phyloP scores from a whole-genome alignment of 768 basidiomycete species.

The Rhizopogon vinicolor region DNA sequence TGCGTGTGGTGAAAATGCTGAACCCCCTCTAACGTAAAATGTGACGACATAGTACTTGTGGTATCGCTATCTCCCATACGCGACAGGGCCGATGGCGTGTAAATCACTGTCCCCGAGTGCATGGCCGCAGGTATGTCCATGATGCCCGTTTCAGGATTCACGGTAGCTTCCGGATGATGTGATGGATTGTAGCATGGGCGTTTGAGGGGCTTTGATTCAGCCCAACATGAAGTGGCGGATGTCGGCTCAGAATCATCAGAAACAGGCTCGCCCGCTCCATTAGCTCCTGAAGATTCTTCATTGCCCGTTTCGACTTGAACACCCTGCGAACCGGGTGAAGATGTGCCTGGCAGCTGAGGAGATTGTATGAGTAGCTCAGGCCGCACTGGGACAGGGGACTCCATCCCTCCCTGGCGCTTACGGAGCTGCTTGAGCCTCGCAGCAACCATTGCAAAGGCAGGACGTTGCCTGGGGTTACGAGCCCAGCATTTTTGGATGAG shows the following conservation, averaged over 20 bases:
- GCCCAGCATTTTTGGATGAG: slow-evolving; percentile 57
- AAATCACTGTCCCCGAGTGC: slow-evolving; percentile 25
- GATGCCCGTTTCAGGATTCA: neutral
- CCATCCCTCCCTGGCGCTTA: slow-evolving; percentile 30
- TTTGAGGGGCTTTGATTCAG: neutral
- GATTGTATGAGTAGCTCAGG: slow-evolving; percentile 16
- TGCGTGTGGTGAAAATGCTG: neutral
- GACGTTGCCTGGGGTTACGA: slow-evolving; percentile 44
- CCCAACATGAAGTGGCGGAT: neutral
- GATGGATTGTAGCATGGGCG: neutral
- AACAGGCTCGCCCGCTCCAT: too few relatives aligned
- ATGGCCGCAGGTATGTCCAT: slow-evolving; percentile 29
- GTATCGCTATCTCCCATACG: neutral
- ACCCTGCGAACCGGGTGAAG: slow-evolving; percentile 2
- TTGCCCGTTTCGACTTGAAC: neutral
- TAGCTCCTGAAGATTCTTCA: neutral
- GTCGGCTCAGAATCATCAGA: too few relatives aligned
- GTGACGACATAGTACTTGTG: slow-evolving; percentile 28
- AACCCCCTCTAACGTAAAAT: slow-evolving; percentile 16
- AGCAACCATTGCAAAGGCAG: slow-evolving; percentile 47
- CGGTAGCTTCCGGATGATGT: neutral
- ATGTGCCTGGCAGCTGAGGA: slow-evolving; percentile 16
- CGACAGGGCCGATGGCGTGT: slow-evolving; percentile 25
- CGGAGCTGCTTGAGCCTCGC: slow-evolving; percentile 41
- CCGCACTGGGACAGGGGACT: slow-evolving; percentile 25